Evolutionary conservation across 345 rosid species (phyloP), one percentile per base, ranked within the genome.

Genomic region (Xanthoceras sorbifolium): DNA sequence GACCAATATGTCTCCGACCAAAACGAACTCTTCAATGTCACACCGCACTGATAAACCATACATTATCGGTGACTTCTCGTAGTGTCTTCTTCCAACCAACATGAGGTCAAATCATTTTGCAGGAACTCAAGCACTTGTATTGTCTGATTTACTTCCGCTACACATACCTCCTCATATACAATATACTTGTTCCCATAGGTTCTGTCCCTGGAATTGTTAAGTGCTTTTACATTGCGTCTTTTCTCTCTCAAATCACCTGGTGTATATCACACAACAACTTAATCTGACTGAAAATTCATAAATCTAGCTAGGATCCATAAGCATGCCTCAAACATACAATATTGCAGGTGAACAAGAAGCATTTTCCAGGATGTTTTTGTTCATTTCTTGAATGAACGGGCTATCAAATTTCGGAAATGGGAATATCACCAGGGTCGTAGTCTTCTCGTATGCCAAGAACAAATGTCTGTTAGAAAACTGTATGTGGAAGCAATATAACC

Each of bases 61-160:
- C 70, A 82, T 59, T n/a, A 77, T 34, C 6, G 65, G 7, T 2
- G 82, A 79, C 54, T 76, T 4, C 5, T 69, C 75, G 64, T 75
- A 81, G 64, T 80, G 90, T 72, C 85, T 78, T 67, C 84, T 83
- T 31, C 90, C 90, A 23, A 75, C 90, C 74, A 85, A 38, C 32
- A 85, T 76, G 57, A 87, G 74, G 42, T 85, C 86, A 71, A 84
- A n/a, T 85, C 78, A 7, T 72, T 67, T 44, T 78, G 82, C 32
- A 76, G 55, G 18, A 29, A 15, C 65, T 80, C 72, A 6, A 87
- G 74, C 59, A 84, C 11, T 25, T 62, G 63, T 57, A 59, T 2
- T 61, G 83, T 79, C 0, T 82, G 79, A 11, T 57, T 42, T 1
- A 83, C 83, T 65, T 72, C 80, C 44, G 36, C 69, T 48, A 80